These are phyloP conservation scores for Athelia sp. DNA, from an alignment of 1,284 basidiomycete genomes.

Conservation along the genomic window DNA sequence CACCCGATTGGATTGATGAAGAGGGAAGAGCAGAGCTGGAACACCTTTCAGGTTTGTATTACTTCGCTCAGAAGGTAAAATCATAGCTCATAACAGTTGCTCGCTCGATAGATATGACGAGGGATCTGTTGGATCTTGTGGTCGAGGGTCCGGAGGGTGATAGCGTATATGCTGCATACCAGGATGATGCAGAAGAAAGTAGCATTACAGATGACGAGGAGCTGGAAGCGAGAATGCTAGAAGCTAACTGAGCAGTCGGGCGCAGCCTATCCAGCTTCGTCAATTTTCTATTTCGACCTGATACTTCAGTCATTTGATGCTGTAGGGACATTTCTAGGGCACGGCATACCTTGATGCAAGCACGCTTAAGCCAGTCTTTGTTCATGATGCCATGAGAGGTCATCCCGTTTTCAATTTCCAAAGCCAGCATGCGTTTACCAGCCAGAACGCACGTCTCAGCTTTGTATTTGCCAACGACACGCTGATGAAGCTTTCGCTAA, in stretches of 20 bases:
- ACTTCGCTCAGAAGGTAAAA: background rate
- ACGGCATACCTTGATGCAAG: background rate
- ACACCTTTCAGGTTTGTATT: slow-evolving; percentile 46
- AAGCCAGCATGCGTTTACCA: slow-evolving; percentile 33
- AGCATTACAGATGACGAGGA: slow-evolving; percentile 41
- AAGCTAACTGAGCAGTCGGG: background rate
- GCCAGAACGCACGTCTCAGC: slow-evolving; percentile 51
- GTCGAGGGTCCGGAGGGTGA: slow-evolving; percentile 76
- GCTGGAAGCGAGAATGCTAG: slow-evolving; percentile 41
- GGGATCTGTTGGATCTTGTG: slow-evolving; percentile 65
- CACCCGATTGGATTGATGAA: slow-evolving; percentile 54
- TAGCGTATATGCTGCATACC: slow-evolving; percentile 64
- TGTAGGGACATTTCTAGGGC: background rate
- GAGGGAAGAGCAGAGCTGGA: slow-evolving; percentile 41
- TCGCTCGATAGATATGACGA: slow-evolving; percentile 49
- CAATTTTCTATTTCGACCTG: background rate
- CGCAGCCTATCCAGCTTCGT: too few relatives aligned
- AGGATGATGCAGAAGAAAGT: slow-evolving; percentile 40
- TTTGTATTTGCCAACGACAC: slow-evolving; percentile 42
- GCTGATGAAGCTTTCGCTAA: slow-evolving; percentile 35
- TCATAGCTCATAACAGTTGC: background rate
- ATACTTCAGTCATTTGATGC: background rate
- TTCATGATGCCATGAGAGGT: background rate
- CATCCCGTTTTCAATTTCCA: background rate
- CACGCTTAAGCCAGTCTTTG: background rate